phyloP scores from a whole-genome alignment of 2,329 filamentous ascomycete species.

The Phaeophleospora eucalypticola region DNA sequence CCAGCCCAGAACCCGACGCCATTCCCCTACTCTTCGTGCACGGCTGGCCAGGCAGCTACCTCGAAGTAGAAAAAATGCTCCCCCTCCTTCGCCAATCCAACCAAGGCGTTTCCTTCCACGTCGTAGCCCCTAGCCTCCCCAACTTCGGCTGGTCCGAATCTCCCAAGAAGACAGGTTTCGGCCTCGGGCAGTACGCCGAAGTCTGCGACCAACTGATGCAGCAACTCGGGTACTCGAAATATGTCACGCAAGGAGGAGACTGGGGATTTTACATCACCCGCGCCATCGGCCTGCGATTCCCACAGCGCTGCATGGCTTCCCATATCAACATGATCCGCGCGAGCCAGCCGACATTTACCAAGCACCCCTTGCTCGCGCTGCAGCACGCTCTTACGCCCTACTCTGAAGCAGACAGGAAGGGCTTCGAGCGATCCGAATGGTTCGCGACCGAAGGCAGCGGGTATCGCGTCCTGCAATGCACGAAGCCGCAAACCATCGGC shows the following conservation, averaged over 20 bases:
- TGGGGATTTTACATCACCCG: conserved; percentile 56
- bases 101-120: conserved; percentile 55
- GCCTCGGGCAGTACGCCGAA: conserved; percentile 51
- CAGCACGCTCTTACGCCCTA: conserved; percentile 55
- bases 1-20: conserved; percentile 47
- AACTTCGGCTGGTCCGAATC: conserved; percentile 66
- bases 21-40: conserved; percentile 66
- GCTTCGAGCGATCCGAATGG: conserved; percentile 53
- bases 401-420: conserved; percentile 48
- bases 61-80: conserved; percentile 63
- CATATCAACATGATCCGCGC: conserved; percentile 39
- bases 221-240: conserved; percentile 56
- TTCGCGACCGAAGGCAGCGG: conserved; percentile 55
- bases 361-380: conserved; percentile 55
- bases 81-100: conserved; percentile 38
- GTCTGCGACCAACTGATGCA: conserved; percentile 58
- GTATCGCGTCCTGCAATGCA: conserved; percentile 59
- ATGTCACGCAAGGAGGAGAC: conserved; percentile 55
- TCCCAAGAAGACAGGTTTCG: conserved; percentile 47
- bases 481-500: conserved; percentile 68
- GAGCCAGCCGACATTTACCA: conserved; percentile 48
- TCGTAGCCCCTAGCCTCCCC: conserved; percentile 55
- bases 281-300: conserved; percentile 57
- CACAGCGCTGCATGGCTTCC: conserved; percentile 52
- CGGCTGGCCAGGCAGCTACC: conserved; percentile 65